These are phyloP conservation scores for Mycena metata DNA, from an alignment of 768 basidiomycete genomes.

Conservation along the genomic window DNA sequence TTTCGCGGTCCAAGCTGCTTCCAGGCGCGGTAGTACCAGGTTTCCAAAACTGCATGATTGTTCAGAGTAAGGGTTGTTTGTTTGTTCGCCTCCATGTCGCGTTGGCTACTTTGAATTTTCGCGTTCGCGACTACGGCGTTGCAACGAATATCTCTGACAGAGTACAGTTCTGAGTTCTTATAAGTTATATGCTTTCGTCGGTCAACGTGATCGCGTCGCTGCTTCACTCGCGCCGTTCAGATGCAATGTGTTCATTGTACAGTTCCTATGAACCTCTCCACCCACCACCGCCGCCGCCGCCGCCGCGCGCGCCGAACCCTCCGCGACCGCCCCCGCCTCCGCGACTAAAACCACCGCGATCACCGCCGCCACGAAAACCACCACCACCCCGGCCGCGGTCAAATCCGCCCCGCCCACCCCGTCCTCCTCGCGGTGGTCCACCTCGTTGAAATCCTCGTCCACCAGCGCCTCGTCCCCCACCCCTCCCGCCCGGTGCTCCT, in stretches of 20 bases:
- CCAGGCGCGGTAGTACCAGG: conserved; percentile 89
- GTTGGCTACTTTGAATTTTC: too few species aligned
- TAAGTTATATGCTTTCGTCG: not conserved
- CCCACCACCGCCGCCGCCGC: conserved; percentile 51
- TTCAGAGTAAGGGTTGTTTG: not conserved
- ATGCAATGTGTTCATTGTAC: not conserved
- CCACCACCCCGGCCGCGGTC: conserved; percentile 63
- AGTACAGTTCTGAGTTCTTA: not conserved
- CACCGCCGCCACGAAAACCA: conserved; percentile 52
- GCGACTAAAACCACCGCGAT: conserved; percentile 54
- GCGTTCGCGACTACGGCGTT: too few species aligned
- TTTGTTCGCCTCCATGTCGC: too few species aligned
- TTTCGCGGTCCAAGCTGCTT: conserved; percentile 86
- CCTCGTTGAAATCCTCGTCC: conserved; percentile 44
- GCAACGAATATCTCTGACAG: too few species aligned
- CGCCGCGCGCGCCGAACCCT: conserved; percentile 56
- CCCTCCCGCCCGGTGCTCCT: conserved; percentile 51
- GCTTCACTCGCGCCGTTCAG: not conserved
- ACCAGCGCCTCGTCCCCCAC: conserved; percentile 49
- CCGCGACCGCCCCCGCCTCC: conserved; percentile 56
- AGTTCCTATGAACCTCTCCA: conserved; percentile 45
- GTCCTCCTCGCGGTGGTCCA: conserved; percentile 41
- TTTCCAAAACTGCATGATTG: conserved; percentile 83
- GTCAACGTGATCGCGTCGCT: conserved; percentile 29
- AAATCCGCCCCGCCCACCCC: conserved; percentile 58